Evolutionary conservation across 192 early-diverging fungal species (phyloP).

Genomic region (Gaertneriomyces semiglobifer): DNA sequence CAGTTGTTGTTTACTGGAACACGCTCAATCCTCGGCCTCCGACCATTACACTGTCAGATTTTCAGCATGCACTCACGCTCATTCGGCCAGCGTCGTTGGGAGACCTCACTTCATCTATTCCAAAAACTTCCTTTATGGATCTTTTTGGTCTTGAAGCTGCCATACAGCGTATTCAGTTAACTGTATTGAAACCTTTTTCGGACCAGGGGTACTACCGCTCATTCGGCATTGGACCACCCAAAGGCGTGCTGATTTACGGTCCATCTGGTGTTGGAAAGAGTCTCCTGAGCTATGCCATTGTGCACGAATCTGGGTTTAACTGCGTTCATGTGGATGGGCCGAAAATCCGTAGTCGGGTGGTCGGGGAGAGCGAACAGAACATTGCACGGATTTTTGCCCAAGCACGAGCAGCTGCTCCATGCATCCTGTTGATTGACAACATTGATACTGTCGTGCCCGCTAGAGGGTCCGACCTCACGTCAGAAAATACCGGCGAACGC

Average conservation of each 20-base stretch:
- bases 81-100: slow-evolving; percentile 55
- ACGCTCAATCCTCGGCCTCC: too few species aligned
- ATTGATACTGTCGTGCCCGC: slow-evolving; percentile 78
- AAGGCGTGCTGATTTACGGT: slow-evolving; percentile 81
- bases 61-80: slow-evolving; percentile 39
- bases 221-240: slow-evolving; percentile 68
- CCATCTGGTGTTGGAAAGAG: slow-evolving; percentile 91
- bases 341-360: slow-evolving; percentile 82
- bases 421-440: slow-evolving; percentile 91
- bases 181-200: slow-evolving; percentile 56
- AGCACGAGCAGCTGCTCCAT: slow-evolving; percentile 78
- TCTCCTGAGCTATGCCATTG: slow-evolving; percentile 78
- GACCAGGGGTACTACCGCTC: slow-evolving; percentile 47
- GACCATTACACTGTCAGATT: slow-evolving; percentile 29
- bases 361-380: slow-evolving; percentile 89
- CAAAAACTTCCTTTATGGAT: slow-evolving; percentile 60
- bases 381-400: slow-evolving; percentile 80
- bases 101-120: slow-evolving; percentile 37
- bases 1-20: slow-evolving; percentile 32
- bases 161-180: slow-evolving; percentile 55
- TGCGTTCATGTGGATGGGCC: slow-evolving; percentile 82
- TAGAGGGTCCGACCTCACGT: slow-evolving; percentile 64
- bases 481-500: slow-evolving; percentile 80
- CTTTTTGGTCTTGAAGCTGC: slow-evolving; percentile 75
- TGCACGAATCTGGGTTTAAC: slow-evolving; percentile 73